A percentile compares a stretch with the other conserved stretches of the same genome.
phyloP scores from a whole-genome alignment of 192 early-diverging fungal genomes.

The Backusella tarrabulga region DNA sequence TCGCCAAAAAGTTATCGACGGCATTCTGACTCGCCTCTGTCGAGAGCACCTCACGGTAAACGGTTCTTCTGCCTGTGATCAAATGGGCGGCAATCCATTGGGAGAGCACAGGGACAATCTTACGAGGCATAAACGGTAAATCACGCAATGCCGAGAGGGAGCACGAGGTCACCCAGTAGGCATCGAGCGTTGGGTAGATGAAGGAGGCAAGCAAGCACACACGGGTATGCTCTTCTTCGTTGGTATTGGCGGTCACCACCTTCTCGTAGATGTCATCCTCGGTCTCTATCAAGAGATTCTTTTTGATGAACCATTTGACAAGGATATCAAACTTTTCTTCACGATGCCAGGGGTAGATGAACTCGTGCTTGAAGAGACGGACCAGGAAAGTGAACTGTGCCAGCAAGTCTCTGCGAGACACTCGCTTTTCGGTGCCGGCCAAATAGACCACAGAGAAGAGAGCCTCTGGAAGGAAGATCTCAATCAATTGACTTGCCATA shows the following conservation, averaged over 20 bases:
- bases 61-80: conserved; percentile 36
- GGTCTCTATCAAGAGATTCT: conserved; percentile 15
- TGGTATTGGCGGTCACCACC: background rate
- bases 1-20: conserved; percentile 32
- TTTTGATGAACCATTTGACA: conserved; percentile 12
- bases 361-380: conserved; percentile 33
- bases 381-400: conserved; percentile 32
- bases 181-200: conserved; percentile 37
- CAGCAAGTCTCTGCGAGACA: conserved; percentile 20
- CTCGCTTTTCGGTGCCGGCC: background rate
- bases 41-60: conserved; percentile 40
- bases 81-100: conserved; percentile 45
- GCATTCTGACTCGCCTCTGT: conserved; percentile 37
- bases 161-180: conserved; percentile 41
- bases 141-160: conserved; percentile 40
- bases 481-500: conserved; percentile 37
- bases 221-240: conserved; percentile 22
- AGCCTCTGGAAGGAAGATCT: conserved; percentile 32
- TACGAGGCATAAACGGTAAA: conserved; percentile 39
- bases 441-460: conserved; percentile 35
- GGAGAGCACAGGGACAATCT: conserved; percentile 35
- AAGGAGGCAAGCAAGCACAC: conserved; percentile 37
- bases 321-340: conserved; percentile 27
- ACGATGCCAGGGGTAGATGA: conserved; percentile 33
- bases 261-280: conserved; percentile 7